Evolutionary conservation across 1,284 basidiomycete genomes (phyloP), one percentile per base, ranked within the genome.

Genomic region (Cystobasidium sp.): DNA sequence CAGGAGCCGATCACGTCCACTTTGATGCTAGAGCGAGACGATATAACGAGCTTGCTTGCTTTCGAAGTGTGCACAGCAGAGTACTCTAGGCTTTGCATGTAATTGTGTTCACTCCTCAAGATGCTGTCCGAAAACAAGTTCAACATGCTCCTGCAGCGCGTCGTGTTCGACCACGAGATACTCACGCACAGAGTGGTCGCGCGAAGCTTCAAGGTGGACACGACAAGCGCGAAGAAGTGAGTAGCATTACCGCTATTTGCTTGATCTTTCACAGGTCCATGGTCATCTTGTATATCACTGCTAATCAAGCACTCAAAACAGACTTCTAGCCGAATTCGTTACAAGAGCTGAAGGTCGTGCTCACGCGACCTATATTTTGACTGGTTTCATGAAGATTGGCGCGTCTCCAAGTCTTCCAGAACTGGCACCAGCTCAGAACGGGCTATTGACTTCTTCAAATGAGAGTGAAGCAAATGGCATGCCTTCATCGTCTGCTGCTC

Each of bases 81-180:
- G n/a, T n/a, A n/a, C n/a, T n/a, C n/a, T n/a, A n/a, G n/a, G n/a
- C n/a, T n/a, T n/a, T n/a, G n/a, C n/a, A n/a, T n/a, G n/a, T n/a
- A n/a, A 9, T 52, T 9, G n/a, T 20, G 22, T 52, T 20, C 8
- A 20, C 18, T 52, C n/a, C 7, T 20, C 39, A 59, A 31, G 56
- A 63, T 63, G 61, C 64, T 66, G 41, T 66, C 64, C 18, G 64
- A 62, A 18, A 65, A 55, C 53, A 73, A 73, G 70, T 61, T 71
- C 58, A 63, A 73, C 51, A 49, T 73, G 52, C 70, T 73, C 8
- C 44, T 63, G 63, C 70, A 73, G 70, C 70, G 58, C 10, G 70
- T 73, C 44, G 70, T 73, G 24, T 73, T 62, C 39, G 63, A 73
- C 52, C 70, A 73, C 52, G 56, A 59, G 63, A 73, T 73, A 14